Evolutionary conservation across 23 red algal species (phyloP), one percentile per base, ranked within the genome.

Genomic region (Gracilaria vermiculophylla): DNA sequence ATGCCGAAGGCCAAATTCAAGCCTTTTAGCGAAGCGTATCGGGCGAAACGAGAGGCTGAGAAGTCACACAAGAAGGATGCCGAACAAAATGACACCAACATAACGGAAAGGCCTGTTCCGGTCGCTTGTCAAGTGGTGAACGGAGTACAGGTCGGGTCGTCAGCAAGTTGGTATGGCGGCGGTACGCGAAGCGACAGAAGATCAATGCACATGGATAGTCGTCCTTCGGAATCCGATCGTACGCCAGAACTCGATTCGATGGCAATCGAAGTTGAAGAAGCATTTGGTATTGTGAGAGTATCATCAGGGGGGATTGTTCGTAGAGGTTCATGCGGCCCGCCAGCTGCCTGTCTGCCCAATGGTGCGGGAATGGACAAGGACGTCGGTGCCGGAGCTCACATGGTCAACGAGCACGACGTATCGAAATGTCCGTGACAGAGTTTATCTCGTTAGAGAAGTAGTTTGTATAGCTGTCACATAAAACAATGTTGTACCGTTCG

Each of bases 1-100:
- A 60, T 93, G 45, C 90, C 90, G 1, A 85, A 93, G 67, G 55
- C 44, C 67, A 93, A 85, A 55, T 79, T 93, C 43, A 62, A 85
- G 53, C 80, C 67, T 23, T 62, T 93, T 40, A 93, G 39, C 53
- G 80, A 75, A 8, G 66, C 50, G n/a, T 93, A 93, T 47, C 13
- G 54, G 21, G 90, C 77, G 34, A 91, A 69, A 60, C 73, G 87
- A 8, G 69, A 76, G 13, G 84, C 67, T 4, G 51, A 76, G n/a
- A 42, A 49, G 29, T 48, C 60, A 39, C 49, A 70, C 65, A 78
- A 88, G 34, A 47, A 48, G 23, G 53, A 77, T 44, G 12, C 41
- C 11, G 40, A 48, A 31, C 29, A 42, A 29, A 62, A 39, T n/a
- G 45, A 42, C 45, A 41, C 48, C 31, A 55, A 33, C 55, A 76